Conservation (phyloP, 371 early-diverging fungal genomes). For the Apophysomyces ossiformis region DNA sequence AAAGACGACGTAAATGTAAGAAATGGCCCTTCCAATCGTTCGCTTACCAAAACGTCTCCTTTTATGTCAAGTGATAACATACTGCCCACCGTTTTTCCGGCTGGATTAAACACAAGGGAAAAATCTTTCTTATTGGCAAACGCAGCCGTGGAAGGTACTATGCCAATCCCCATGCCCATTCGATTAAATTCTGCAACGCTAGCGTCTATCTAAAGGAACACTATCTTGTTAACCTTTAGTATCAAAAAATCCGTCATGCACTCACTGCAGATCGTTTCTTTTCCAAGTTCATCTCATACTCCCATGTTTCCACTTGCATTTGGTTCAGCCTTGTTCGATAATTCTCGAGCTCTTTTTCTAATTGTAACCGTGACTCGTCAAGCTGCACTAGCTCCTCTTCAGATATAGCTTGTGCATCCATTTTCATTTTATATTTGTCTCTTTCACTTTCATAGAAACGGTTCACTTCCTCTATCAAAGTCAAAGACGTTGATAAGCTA, state of each 20-base stretch:
- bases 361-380: neutral
- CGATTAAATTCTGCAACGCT: neutral
- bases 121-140: conserved; percentile 2
- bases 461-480: neutral
- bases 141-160: neutral
- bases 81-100: neutral
- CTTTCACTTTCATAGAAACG: neutral
- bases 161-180: neutral
- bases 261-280: neutral
- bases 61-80: neutral
- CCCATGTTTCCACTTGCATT: neutral
- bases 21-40: no score
- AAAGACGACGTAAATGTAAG: no score
- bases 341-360: neutral
- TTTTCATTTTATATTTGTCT: neutral
- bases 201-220: neutral
- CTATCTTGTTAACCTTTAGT: no score
- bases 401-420: neutral
- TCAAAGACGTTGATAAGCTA: neutral
- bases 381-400: conserved; percentile 4
- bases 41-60: neutral
- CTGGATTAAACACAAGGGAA: neutral
- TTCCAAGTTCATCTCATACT: neutral
- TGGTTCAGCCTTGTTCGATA: neutral
- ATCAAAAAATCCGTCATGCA: neutral